phyloP scores from a whole-genome alignment of 208 protist genomes.

The Vickermania spadyakhi region DNA sequence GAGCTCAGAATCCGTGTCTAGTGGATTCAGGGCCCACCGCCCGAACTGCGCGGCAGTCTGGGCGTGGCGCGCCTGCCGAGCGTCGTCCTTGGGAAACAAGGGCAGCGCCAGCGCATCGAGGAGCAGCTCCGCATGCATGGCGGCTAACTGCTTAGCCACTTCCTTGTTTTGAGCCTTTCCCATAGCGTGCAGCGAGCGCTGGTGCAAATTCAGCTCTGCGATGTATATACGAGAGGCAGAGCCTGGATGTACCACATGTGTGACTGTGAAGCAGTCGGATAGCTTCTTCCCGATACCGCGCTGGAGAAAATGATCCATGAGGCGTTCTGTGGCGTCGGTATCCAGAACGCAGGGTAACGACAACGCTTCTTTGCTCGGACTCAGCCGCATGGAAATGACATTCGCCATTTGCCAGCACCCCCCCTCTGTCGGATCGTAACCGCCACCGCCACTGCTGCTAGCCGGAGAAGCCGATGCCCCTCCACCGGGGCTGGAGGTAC shows the following conservation, averaged over 20 bases:
- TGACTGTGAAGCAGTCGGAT: conserved; percentile 21
- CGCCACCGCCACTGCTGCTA: conserved; percentile 2
- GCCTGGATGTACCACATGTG: conserved; percentile 20
- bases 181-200: conserved; percentile 11
- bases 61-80: conserved; percentile 54
- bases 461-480: background rate
- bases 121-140: conserved; percentile 79
- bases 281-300: conserved; percentile 21
- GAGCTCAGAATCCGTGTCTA: background rate
- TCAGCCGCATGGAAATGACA: conserved; percentile 39
- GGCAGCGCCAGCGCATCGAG: conserved; percentile 48
- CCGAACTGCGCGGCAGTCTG: conserved; percentile 39
- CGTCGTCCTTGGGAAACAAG: conserved; percentile 41
- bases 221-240: conserved; percentile 33
- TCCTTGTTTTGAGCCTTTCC: conserved; percentile 57
- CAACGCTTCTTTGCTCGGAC: conserved; percentile 47
- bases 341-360: conserved; percentile 67
- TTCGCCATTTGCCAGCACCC: conserved; percentile 69
- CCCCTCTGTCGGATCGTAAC: conserved; percentile 65
- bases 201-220: conserved; percentile 37
- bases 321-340: conserved; percentile 23
- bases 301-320: conserved; percentile 55
- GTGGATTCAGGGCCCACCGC: conserved; percentile 57
- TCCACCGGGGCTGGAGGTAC: background rate
- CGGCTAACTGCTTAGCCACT: conserved; percentile 49